Conservation (phyloP, 768 basidiomycete species). For the Candolleomyces eurysporus region DNA sequence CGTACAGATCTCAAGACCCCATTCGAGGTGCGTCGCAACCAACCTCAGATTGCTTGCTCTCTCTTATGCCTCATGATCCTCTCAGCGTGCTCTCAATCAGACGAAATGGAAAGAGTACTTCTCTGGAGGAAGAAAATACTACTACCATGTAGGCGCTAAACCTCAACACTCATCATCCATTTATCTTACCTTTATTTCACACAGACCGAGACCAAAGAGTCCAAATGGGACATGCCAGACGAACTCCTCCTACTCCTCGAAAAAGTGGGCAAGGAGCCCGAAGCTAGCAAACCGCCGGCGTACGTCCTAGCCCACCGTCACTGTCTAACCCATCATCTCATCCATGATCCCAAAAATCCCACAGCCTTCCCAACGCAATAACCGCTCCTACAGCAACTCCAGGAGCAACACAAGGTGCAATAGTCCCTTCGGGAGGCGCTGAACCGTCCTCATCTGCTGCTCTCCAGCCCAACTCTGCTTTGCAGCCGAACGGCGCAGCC, state of each 20-base stretch:
- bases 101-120: conserved; percentile 98
- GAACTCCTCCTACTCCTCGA: conserved; percentile 84
- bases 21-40: conserved; percentile 62
- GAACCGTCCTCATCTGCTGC: conserved; percentile 47
- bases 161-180: not conserved
- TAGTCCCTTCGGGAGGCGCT: conserved; percentile 51
- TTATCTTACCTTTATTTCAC: conserved; percentile 7
- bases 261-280: conserved; percentile 77
- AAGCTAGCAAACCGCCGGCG: conserved; percentile 31
- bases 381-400: conserved; percentile 38
- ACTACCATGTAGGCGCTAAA: conserved; percentile 65
- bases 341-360: not conserved
- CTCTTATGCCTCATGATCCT: conserved; percentile 8
- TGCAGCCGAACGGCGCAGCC: conserved; percentile 46
- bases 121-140: conserved; percentile 87
- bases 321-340: not conserved
- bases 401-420: conserved; percentile 51
- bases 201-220: conserved; percentile 85
- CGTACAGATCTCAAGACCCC: conserved; percentile 66
- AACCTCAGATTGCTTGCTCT: conserved; percentile 8
- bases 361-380: conserved; percentile 27
- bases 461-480: conserved; percentile 29
- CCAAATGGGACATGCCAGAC: conserved; percentile 97
- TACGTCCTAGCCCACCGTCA: conserved; percentile 4
- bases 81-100: conserved; percentile 72